Base-by-base conservation (phyloP, 1,284 basidiomycete genomes). In the Vanrija pseudolonga region DNA sequence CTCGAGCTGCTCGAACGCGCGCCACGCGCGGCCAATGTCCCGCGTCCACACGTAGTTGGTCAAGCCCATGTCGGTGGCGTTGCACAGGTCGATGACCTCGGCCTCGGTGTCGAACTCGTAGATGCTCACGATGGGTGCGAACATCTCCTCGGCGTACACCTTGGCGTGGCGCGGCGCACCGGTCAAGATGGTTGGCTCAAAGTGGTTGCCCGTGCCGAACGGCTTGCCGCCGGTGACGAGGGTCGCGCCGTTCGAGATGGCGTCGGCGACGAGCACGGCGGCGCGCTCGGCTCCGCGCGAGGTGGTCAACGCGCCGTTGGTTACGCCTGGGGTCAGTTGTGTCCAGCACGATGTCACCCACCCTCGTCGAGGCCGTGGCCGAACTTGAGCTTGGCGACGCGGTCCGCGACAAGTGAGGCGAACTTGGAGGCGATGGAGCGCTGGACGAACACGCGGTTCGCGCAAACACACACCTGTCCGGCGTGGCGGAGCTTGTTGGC, bases 21-120 rank as follows among this genome's bases (percentile, higher is more conserved):
- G 83, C 89, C 90, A 96, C 47, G 89, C 87, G 26, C 92, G 80
- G 0, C 87, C 85, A 6, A 95, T 80, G 71, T 97, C 90, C 53
- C 87, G 78, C 39, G 89, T 90, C 78, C 83, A 95, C 78, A 95
- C 90, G 72, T 94, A 94, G 50, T 90, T 90, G 6, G 92, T 91
- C 15, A 98, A 80, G 0, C 94, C 94, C 43, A 89, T 84, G 26
- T 88, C 83, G 0, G 86, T 82, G 62, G 84, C 78, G 74, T 98
- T 97, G 39, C 92, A 92, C 49, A 88, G 76, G 60, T 80, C 80
- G 50, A 97, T 78, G 1, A 92, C 92, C 72, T 97, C 88, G 45
- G 92, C 89, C 76, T 98, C 94, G 0, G 86, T 90, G 69, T 90
- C 85, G 70, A 98, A 98, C 67, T 86, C 86, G 70, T 76, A 76